phyloP scores from a whole-genome alignment of 352 stramenopile genomes.

The Globisporangium camurandrum region DNA sequence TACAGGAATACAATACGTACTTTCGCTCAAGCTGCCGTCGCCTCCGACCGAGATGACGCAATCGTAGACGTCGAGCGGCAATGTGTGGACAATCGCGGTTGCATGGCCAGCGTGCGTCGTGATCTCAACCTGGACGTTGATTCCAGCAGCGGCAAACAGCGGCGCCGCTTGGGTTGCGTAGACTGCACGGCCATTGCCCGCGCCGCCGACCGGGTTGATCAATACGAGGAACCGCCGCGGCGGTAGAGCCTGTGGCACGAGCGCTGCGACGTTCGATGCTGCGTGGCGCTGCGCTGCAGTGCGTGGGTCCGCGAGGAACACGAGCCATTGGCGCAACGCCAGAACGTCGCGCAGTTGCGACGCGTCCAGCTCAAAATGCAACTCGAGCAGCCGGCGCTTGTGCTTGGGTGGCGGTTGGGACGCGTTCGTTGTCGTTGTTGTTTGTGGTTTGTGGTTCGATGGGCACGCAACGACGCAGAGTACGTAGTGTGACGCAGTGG shows the following conservation, averaged over 20 bases:
- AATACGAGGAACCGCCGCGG: conserved; percentile 27
- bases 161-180: conserved; percentile 44
- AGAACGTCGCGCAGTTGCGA: conserved; percentile 26
- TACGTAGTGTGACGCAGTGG: too few relatives aligned
- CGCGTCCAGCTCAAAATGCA: conserved; percentile 40
- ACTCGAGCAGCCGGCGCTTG: conserved; percentile 32
- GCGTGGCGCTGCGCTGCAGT: conserved; percentile 16
- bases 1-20: too few relatives aligned
- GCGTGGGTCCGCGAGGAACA: conserved; percentile 46
- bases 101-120: conserved; percentile 50
- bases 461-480: conserved; percentile 40
- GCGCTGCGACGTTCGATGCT: conserved; percentile 20
- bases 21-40: conserved; percentile 60
- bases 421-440: conserved; percentile 17
- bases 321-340: conserved; percentile 26
- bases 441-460: conserved; percentile 16
- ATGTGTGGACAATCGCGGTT: conserved; percentile 31
- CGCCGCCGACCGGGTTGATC: conserved; percentile 59
- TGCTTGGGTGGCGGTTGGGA: too few relatives aligned
- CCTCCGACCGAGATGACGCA: conserved; percentile 61
- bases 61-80: conserved; percentile 49
- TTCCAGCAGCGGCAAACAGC: conserved; percentile 48
- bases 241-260: conserved; percentile 20
- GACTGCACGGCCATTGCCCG: conserved; percentile 38
- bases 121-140: conserved; percentile 46